Conservation (phyloP, 495 filamentous ascomycete genomes). For the Cercophora scortea region DNA sequence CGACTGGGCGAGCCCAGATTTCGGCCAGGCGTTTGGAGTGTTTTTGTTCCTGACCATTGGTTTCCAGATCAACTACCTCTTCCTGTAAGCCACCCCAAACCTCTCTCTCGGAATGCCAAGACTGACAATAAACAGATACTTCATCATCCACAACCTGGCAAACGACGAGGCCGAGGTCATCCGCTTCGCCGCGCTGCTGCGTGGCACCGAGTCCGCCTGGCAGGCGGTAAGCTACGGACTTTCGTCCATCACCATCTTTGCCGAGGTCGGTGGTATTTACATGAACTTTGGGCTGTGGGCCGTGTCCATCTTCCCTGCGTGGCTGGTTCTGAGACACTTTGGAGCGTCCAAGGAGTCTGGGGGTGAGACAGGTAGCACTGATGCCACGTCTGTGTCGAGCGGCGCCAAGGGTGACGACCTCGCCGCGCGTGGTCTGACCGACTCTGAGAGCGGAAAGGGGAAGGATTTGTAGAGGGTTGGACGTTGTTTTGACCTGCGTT, state of each 20-base stretch:
- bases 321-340: constrained; percentile 48
- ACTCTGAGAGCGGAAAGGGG: no score
- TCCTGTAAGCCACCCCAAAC: constrained; percentile 33
- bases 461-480: no score
- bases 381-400: background rate
- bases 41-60: constrained; percentile 51
- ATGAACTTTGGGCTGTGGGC: constrained; percentile 58
- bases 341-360: constrained; percentile 21
- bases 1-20: constrained; percentile 50
- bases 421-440: no score
- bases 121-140: constrained; percentile 39
- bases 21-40: constrained; percentile 49
- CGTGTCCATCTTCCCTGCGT: constrained; percentile 48
- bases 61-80: constrained; percentile 60
- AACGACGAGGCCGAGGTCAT: constrained; percentile 48
- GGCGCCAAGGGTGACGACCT: no score
- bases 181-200: constrained; percentile 51
- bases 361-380: background rate
- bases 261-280: constrained; percentile 51
- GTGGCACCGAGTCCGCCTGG: constrained; percentile 55
- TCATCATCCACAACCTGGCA: constrained; percentile 53
- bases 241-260: constrained; percentile 47
- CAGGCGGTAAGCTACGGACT: constrained; percentile 57
- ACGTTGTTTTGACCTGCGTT: no score
- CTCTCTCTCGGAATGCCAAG: background rate